Evolutionary conservation across 2,329 filamentous ascomycete species (phyloP).

Genomic region (Purpureocillium lavendulum): DNA sequence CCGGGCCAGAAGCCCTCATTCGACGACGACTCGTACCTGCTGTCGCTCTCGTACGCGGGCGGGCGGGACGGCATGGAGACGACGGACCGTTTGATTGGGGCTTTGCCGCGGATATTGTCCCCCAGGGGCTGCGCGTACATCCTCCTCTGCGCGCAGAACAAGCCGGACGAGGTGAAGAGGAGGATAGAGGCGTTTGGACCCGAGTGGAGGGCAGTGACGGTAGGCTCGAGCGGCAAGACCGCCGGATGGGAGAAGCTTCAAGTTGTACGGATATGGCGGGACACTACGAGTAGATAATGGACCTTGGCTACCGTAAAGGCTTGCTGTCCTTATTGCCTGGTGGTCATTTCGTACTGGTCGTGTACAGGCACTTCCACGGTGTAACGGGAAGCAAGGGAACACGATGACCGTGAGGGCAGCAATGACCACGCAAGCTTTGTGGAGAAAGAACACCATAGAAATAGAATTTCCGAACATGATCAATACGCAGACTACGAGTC

Average conservation of each 20-base stretch:
- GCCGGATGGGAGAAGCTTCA: conserved; percentile 93
- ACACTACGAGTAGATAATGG: conserved; percentile 9
- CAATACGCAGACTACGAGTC: too few relatives aligned
- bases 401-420: too few relatives aligned
- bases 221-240: conserved; percentile 74
- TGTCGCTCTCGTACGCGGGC: conserved; percentile 82
- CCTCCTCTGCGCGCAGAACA: conserved; percentile 84
- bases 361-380: too few relatives aligned
- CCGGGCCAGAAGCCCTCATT: conserved; percentile 40
- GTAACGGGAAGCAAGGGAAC: too few relatives aligned
- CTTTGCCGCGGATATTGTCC: conserved; percentile 57
- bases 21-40: conserved; percentile 73
- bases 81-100: conserved; percentile 68
- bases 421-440: too few relatives aligned
- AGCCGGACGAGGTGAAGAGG: conserved; percentile 64
- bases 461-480: too few relatives aligned
- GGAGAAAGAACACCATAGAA: too few relatives aligned
- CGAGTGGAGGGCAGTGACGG: conserved; percentile 67
- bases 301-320: too few relatives aligned
- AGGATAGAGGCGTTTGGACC: conserved; percentile 43
- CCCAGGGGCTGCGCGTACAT: conserved; percentile 76
- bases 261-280: conserved; percentile 77
- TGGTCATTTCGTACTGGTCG: too few relatives aligned
- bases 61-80: conserved; percentile 90
- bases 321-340: too few relatives aligned